Conservation (phyloP, 169 alveolate species). For the Cryptosporidium sp. region DNA sequence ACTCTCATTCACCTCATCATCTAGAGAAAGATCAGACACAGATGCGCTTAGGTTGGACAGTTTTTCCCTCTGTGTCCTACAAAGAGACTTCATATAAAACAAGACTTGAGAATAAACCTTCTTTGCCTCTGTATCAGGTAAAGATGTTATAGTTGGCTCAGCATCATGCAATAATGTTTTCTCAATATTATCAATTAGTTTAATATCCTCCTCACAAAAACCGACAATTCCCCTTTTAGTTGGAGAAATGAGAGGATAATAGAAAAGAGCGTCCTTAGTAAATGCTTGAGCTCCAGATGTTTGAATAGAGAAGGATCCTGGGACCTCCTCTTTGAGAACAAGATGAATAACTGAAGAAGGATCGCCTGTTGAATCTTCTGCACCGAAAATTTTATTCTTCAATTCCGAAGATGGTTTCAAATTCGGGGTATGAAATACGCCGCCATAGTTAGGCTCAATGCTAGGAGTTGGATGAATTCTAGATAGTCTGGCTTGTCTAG, state of each 20-base stretch:
- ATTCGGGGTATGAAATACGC: slow-evolving; percentile 41
- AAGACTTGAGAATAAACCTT: slow-evolving; percentile 38
- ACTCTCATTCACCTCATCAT: slow-evolving; percentile 12
- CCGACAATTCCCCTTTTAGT: slow-evolving; percentile 6
- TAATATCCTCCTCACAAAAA: slow-evolving; percentile 35
- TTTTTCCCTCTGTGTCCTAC: slow-evolving; percentile 34
- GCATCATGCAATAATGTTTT: slow-evolving; percentile 6
- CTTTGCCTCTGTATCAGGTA: slow-evolving; percentile 62
- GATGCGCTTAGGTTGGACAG: neutral
- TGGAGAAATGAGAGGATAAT: slow-evolving; percentile 67
- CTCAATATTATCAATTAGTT: slow-evolving; percentile 25
- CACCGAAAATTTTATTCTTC: neutral
- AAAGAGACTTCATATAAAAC: slow-evolving; percentile 11
- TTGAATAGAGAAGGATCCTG: slow-evolving; percentile 9
- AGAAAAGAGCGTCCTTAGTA: slow-evolving; percentile 38
- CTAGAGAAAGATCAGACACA: slow-evolving; percentile 2
- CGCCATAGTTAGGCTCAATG: slow-evolving; percentile 23
- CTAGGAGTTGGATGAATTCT: neutral
- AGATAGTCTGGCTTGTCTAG: slow-evolving; percentile 26
- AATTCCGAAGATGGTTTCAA: slow-evolving; percentile 20
- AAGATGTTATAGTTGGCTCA: slow-evolving; percentile 1
- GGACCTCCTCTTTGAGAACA: neutral
- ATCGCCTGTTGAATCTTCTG: neutral
- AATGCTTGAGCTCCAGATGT: slow-evolving; percentile 33
- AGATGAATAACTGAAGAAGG: neutral